Evolutionary conservation across 1,139 yeast species (phyloP).

Genomic region (Saccharomyces hybrid): DNA sequence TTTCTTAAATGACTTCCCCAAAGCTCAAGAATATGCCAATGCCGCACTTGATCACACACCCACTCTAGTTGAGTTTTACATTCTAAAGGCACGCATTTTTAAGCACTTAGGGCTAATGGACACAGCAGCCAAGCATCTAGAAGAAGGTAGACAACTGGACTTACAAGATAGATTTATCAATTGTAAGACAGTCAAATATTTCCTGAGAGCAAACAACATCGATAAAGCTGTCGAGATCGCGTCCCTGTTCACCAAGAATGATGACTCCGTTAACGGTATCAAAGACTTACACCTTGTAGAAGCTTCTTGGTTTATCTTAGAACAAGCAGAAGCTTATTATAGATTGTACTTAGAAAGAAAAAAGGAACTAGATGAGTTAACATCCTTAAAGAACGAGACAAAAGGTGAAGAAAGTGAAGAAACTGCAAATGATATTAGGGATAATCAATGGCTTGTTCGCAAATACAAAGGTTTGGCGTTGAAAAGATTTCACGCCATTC

Average conservation of each 20-base stretch:
- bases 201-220: slow-evolving; percentile 67
- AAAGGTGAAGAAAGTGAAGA: slow-evolving; percentile 5
- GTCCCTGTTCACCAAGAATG: slow-evolving; percentile 78
- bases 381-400: too few relatives aligned
- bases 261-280: slow-evolving; percentile 69
- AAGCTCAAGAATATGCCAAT: slow-evolving; percentile 53
- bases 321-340: slow-evolving; percentile 75
- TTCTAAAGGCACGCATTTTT: slow-evolving; percentile 71
- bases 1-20: slow-evolving; percentile 42
- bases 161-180: slow-evolving; percentile 88
- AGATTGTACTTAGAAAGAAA: slow-evolving; percentile 35
- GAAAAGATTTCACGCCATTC: slow-evolving; percentile 66
- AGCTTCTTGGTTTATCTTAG: slow-evolving; percentile 81
- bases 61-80: slow-evolving; percentile 72
- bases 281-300: slow-evolving; percentile 86
- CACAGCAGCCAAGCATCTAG: slow-evolving; percentile 60
- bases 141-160: slow-evolving; percentile 68
- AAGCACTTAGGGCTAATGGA: slow-evolving; percentile 59
- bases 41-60: slow-evolving; percentile 69
- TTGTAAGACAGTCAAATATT: slow-evolving; percentile 79
- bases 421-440: too few relatives aligned
- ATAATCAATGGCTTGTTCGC: slow-evolving; percentile 30
- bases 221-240: too few relatives aligned
- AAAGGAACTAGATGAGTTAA: slow-evolving; percentile 30
- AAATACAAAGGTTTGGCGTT: slow-evolving; percentile 63